These are phyloP conservation scores for Naganishia liquefaciens DNA, from an alignment of 1,284 basidiomycete genomes.

Conservation along the genomic window DNA sequence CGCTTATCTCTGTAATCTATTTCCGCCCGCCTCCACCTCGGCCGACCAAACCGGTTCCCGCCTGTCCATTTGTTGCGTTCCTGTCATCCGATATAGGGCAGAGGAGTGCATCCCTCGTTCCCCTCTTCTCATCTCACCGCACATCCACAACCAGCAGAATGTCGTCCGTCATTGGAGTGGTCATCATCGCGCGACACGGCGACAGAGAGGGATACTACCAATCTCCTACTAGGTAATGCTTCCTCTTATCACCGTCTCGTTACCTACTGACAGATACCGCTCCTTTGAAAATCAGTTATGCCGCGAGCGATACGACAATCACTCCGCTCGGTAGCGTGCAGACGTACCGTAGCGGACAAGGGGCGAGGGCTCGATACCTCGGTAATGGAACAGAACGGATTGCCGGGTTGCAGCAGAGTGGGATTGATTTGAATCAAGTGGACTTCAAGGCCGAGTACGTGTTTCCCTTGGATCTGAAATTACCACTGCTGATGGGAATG, in stretches of 20 bases:
- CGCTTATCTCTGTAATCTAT: too few relatives aligned
- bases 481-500: background rate
- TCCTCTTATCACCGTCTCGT: too few relatives aligned
- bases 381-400: slow-evolving; percentile 67
- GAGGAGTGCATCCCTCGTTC: too few relatives aligned
- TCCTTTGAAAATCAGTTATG: slow-evolving; percentile 64
- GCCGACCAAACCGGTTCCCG: too few relatives aligned
- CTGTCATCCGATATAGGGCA: too few relatives aligned
- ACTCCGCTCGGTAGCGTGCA: slow-evolving; percentile 72
- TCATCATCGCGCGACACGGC: slow-evolving; percentile 80
- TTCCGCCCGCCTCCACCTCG: too few relatives aligned
- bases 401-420: slow-evolving; percentile 64
- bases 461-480: background rate
- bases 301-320: slow-evolving; percentile 69
- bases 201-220: slow-evolving; percentile 72
- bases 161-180: slow-evolving; percentile 66
- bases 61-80: too few relatives aligned
- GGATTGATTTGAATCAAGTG: slow-evolving; percentile 69
- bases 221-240: slow-evolving; percentile 53
- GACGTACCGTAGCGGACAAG: slow-evolving; percentile 68
- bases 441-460: slow-evolving; percentile 67
- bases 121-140: background rate
- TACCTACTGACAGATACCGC: background rate
- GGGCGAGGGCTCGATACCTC: slow-evolving; percentile 71
- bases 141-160: background rate